Base-by-base conservation (phyloP, 495 filamentous ascomycete species). In the Penicillium cosmopolitanum region DNA sequence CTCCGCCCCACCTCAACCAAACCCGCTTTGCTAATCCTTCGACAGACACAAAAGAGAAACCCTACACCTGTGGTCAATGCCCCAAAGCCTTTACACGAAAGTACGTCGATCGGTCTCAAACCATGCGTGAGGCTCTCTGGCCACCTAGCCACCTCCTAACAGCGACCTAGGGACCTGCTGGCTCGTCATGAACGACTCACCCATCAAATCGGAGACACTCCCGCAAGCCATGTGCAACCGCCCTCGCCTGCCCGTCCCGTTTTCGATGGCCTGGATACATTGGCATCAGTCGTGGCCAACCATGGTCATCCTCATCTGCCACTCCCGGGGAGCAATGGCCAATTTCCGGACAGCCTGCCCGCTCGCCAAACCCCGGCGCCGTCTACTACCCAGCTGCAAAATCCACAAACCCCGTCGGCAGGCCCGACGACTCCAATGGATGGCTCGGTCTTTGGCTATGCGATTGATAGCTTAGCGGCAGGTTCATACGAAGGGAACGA, bases 11-110 rank as follows among this genome's bases (percentile, higher is more conserved):
- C n/a, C 63, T 40, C 61, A 44, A 7, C 42, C n/a, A 44, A 44
- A 2, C 42, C 7, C 15, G 15, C 8, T 9, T 13, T 28, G 21
- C 51, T 68, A 57, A 70, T 56, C 11, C 15, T 50, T 28, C 15
- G 28, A 11, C 51, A 79, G 76, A 79, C 53, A 79, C 76, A 11
- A 79, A 77, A 36, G 76, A 79, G 56, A 79, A 79, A 52, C 76
- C 76, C 2, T 79, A 70, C 51, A 51, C 50, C 56, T 79, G 74
- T 36, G 53, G 58, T 5, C 66, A 69, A 60, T 79, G 76, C 47
- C 68, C 72, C 46, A 76, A 76, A 46, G 72, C 72, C 9, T 79
- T 79, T 47, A 77, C 76, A 1, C 73, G 76, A 50, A 76, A 78
- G 74, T 77, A 56, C 1, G 73, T 68, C 33, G 16, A 9, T 25